Base-by-base conservation (phyloP, 441 rosid species). In the Syzygium malaccense region DNA sequence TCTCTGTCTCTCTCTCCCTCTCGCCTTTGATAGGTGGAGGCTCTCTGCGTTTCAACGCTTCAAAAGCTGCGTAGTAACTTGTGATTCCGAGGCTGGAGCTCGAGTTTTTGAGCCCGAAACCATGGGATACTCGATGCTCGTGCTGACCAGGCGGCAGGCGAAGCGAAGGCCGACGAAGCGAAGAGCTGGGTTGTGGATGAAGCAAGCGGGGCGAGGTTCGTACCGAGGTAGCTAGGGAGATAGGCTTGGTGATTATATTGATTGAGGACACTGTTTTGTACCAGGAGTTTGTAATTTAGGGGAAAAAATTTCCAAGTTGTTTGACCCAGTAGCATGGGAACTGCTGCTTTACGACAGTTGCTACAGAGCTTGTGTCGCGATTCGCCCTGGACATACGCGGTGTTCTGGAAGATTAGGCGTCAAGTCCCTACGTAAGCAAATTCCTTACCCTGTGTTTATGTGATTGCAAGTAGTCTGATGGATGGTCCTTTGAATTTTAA, bases 161-260 rank as follows among this genome's bases (percentile, higher is more conserved):
- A 94, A 92, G 89, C 91, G 93, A 87, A 91, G 93, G 48, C 48
- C 94, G 66, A 91, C 91, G 62, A 94, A 92, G 89, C 91, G 94
- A 86, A 91, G 93, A 86, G 95, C 95, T 17, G 93, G 95, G 20
- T 89, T 95, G 88, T 88, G 93, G 85, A 92, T 92, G 68, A 94
- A 93, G 84, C 96, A 91, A 86, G 95, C 97, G 20, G 97, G 97
- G 28, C 87, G 96, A 91, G 95, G 96, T 54, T 95, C 96, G 49
- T 94, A 94, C 57, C 90, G 95, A 17, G 97, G 93, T 30, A 93
- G 96, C 87, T 95, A 95, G 94, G 33, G 79, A 85, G 91, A 64
- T 86, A 30, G 78, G 68, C 86, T 80, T 41, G 28, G 55, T 37
- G 88, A 78, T 62, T 45, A 41, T 23, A 32, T 78, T 17, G 49